Conservation (phyloP, 2,329 filamentous ascomycete species). For the Scytalidium sp. region DNA sequence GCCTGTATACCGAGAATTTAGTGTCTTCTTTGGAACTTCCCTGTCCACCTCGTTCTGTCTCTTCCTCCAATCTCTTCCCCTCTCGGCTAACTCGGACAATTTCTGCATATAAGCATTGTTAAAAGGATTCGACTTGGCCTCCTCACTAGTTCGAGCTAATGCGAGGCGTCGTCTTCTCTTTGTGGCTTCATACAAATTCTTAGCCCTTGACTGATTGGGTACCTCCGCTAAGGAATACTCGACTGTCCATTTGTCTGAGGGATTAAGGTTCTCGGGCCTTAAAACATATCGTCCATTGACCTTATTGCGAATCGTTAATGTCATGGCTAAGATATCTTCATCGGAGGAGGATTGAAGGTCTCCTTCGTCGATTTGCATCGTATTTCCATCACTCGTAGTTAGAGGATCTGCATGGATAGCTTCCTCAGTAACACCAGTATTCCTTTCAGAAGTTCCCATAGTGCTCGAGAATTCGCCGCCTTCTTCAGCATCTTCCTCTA, state of each 20-base stretch:
- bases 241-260: slow-evolving; percentile 62
- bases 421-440: slow-evolving; percentile 7
- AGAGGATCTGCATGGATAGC: not conserved
- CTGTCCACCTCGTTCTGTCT: slow-evolving; percentile 50
- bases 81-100: slow-evolving; percentile 44
- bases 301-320: slow-evolving; percentile 68
- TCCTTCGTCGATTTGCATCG: not conserved
- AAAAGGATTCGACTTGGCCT: slow-evolving; percentile 3
- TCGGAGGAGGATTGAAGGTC: not conserved
- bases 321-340: slow-evolving; percentile 45
- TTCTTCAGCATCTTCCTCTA: not conserved
- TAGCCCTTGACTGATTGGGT: slow-evolving; percentile 33
- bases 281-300: slow-evolving; percentile 63
- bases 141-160: not conserved
- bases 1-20: slow-evolving; percentile 30
- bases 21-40: slow-evolving; percentile 42
- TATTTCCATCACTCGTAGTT: not conserved
- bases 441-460: not conserved
- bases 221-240: slow-evolving; percentile 75
- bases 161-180: slow-evolving; percentile 47
- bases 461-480: not conserved
- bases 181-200: slow-evolving; percentile 51
- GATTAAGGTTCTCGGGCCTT: slow-evolving; percentile 52
- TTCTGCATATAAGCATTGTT: slow-evolving; percentile 24
- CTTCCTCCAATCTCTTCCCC: slow-evolving; percentile 58